Conservation (phyloP, 495 filamentous ascomycete species). For the Penicillium canariense region DNA sequence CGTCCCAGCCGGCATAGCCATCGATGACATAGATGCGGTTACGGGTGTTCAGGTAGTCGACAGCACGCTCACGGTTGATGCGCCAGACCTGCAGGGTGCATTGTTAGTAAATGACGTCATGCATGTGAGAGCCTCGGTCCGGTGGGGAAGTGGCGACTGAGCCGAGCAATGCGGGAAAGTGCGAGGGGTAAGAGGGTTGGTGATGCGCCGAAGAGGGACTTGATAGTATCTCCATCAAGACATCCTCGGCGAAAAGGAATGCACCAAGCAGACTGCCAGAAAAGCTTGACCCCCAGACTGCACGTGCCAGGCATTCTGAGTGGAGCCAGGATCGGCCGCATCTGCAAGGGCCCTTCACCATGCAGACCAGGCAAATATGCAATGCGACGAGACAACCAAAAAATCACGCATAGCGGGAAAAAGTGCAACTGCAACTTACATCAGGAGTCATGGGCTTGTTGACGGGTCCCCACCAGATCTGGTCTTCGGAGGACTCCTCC, state of each 20-base stretch:
- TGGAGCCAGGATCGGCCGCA: too few species aligned
- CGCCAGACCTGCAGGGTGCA: conserved; percentile 77
- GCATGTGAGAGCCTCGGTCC: conserved; percentile 24
- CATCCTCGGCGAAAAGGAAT: conserved; percentile 1
- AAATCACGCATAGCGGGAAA: conserved; percentile 23
- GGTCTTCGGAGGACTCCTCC: conserved; percentile 81
- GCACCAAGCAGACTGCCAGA: conserved; percentile 19
- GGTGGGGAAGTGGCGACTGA: conserved; percentile 12
- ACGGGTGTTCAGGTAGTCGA: conserved; percentile 98
- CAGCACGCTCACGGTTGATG: conserved; percentile 97
- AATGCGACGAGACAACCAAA: conserved; percentile 16
- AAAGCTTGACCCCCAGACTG: conserved; percentile 36
- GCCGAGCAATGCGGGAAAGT: conserved; percentile 9
- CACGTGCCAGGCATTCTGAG: conserved; percentile 29
- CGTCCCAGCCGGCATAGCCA: conserved; percentile 96
- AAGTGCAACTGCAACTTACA: conserved; percentile 57
- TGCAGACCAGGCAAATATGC: conserved; percentile 14
- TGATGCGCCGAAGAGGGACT: neutral
- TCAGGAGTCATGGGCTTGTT: conserved; percentile 99
- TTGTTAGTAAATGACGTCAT: conserved; percentile 41
- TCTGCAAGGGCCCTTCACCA: conserved; percentile 8
- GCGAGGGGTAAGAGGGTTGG: conserved; percentile 6
- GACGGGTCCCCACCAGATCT: conserved; percentile 97
- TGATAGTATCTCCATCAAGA: neutral
- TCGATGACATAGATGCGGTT: conserved; percentile 99